phyloP scores from a whole-genome alignment of 176 grass and related monocot genomes.

The Hordeum marinum region DNA sequence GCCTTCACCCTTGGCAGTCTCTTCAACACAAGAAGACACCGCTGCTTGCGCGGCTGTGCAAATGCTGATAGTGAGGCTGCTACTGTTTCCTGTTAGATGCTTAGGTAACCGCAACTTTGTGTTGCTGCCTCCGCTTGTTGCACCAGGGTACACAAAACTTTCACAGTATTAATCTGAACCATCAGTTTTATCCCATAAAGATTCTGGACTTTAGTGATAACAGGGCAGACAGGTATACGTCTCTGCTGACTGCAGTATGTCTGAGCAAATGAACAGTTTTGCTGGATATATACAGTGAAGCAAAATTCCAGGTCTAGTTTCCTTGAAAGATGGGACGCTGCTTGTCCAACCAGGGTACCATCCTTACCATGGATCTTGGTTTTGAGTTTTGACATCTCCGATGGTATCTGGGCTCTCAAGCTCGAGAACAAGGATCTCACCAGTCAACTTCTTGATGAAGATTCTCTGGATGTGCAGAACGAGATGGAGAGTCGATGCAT shows the following conservation, averaged over 20 bases:
- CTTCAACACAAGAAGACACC: background rate
- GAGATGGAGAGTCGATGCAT: background rate
- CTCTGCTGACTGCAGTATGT: background rate
- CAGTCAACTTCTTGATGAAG: background rate
- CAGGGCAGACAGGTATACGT: background rate
- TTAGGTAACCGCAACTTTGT: background rate
- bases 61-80: background rate
- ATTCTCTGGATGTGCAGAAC: background rate
- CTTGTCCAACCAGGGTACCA: background rate
- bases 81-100: background rate
- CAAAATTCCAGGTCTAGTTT: background rate
- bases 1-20: no score
- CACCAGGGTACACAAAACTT: background rate
- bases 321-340: accelerated
- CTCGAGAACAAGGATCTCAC: background rate
- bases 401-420: background rate
- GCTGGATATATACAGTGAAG: background rate
- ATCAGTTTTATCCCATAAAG: background rate
- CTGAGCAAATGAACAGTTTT: background rate
- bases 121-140: background rate
- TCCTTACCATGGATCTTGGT: background rate
- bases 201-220: background rate
- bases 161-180: background rate
- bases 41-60: background rate
- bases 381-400: no score